Base-by-base conservation (phyloP, 106 monocot genomes). In the Dendrobium officinale region DNA sequence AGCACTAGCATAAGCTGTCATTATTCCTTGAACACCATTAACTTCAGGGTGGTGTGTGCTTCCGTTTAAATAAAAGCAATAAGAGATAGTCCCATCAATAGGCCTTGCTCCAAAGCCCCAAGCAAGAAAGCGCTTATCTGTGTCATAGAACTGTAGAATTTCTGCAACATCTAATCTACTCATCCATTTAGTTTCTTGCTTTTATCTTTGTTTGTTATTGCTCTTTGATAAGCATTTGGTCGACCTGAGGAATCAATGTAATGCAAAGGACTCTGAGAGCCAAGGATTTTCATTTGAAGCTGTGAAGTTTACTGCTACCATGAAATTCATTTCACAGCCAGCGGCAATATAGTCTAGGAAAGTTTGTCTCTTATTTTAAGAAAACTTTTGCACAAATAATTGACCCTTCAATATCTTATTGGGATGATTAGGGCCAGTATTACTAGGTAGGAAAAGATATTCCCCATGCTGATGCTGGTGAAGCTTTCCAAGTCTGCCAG, bases 91-190 rank as follows among this genome's bases (percentile, higher is more conserved):
- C 80, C 96, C 96, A 81, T 97, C 96, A 76, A 97, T 97, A 48
- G 96, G 96, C 78, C 96, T 93, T 77, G 93, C 96, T 79, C 96
- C 96, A 85, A 97, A 97, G 79, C 96, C 96, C 96, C 96, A 97
- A 27, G 96, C 90, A 75, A 90, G 88, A 79, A 97, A 97, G 9
- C 84, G 82, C 68, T 90, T 97, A 89, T 92, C 92, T 37, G 86
- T 43, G 75, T 94, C 96, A 84, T 97, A 97, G 75, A 92, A 92
- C 66, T 97, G 93, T 82, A 97, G 76, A 48, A 97, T 89, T 47
- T 92, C 96, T 70, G 93, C 96, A 59, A 97, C 89, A 79, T 97
- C 96, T 78, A 89, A 51, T 59, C 31, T 31, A 31, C 31, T 31
- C 31, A 31, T 31, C 31, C 31, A 31, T 31, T 31, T 31, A 31